Conservation (phyloP, 305 asterid species). For the Withania somnifera region DNA sequence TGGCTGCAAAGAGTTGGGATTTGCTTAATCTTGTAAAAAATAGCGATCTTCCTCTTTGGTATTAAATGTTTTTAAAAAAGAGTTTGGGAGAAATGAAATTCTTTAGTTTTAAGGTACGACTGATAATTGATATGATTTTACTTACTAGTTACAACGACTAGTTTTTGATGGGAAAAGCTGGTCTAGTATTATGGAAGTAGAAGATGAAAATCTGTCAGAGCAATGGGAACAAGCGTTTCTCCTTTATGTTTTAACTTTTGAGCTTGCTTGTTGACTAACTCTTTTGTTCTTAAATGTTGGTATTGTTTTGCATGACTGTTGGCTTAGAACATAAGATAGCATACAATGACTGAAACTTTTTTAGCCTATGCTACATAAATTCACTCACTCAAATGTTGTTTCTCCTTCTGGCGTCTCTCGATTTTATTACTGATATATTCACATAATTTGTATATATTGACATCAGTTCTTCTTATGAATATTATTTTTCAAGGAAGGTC, state of each 20-base stretch:
- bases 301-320: not conserved
- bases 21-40: not conserved
- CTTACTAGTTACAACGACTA: not conserved
- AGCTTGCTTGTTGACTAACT: not conserved
- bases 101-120: not conserved
- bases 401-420: not conserved
- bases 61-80: not conserved
- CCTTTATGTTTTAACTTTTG: not conserved
- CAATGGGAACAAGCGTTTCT: not conserved
- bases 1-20: not conserved
- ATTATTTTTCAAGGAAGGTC: constrained; percentile 62
- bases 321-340: not conserved
- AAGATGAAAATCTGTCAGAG: not conserved
- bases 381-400: not conserved
- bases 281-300: not conserved
- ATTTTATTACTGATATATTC: not conserved
- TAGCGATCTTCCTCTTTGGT: not conserved
- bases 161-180: not conserved
- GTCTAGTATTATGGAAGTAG: not conserved
- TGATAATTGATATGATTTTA: not conserved
- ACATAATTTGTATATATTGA: not conserved
- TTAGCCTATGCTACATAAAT: not conserved
- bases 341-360: not conserved
- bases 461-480: constrained; percentile 1
- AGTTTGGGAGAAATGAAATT: not conserved